phyloP scores from a whole-genome alignment of 2,329 filamentous ascomycete genomes.

The Aspergillus tanneri region DNA sequence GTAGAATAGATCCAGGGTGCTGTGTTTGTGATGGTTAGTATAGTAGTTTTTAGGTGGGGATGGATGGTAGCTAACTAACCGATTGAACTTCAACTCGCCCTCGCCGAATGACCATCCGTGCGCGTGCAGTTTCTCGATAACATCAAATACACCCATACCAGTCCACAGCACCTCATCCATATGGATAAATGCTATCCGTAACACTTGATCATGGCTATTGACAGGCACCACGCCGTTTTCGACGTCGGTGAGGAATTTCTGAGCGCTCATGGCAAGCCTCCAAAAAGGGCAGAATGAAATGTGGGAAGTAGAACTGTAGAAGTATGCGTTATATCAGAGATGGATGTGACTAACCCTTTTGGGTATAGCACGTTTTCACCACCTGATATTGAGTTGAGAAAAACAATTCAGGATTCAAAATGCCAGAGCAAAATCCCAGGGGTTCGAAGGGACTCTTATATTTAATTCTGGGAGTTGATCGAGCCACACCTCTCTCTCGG shows the following conservation, averaged over 20 bases:
- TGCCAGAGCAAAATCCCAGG: slow-evolving; percentile 11
- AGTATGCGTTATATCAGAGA: slow-evolving; percentile 6
- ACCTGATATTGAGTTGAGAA: slow-evolving; percentile 5
- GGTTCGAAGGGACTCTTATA: too few species aligned
- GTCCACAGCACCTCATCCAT: not conserved
- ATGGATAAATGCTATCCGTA: slow-evolving; percentile 9
- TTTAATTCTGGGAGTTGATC: too few species aligned
- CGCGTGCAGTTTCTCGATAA: too few species aligned
- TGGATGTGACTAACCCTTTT: slow-evolving; percentile 5
- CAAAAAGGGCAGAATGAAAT: not conserved
- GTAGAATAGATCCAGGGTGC: too few species aligned
- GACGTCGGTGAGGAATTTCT: slow-evolving; percentile 3
- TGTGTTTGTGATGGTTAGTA: too few species aligned
- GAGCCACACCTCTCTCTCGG: too few species aligned
- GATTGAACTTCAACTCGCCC: too few species aligned
- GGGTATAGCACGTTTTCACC: slow-evolving; percentile 4
- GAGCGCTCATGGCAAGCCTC: slow-evolving; percentile 7
- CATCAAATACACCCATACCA: not conserved
- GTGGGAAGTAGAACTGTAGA: not conserved
- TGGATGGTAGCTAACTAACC: too few species aligned
- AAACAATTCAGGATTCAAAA: slow-evolving; percentile 7
- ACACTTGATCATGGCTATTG: slow-evolving; percentile 28
- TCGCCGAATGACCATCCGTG: too few species aligned
- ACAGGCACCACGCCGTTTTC: slow-evolving; percentile 5
- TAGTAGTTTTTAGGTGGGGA: too few species aligned